Evolutionary conservation across 768 basidiomycete species (phyloP).

Genomic region (Russula emetica): DNA sequence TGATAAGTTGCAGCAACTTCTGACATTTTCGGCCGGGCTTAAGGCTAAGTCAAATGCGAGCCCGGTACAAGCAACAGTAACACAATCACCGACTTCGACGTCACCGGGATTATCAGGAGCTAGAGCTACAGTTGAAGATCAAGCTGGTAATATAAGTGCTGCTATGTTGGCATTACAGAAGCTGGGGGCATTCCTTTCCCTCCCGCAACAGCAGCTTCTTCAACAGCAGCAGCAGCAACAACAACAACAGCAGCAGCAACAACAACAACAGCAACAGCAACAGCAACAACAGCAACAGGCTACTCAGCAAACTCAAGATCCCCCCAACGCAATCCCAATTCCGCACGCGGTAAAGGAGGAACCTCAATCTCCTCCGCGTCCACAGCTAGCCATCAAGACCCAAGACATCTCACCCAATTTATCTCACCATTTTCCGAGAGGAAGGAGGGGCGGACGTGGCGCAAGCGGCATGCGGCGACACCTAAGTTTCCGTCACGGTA

Average conservation of each 20-base stretch:
- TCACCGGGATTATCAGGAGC: not conserved
- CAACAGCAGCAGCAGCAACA: too few species aligned
- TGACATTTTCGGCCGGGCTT: slow-evolving; percentile 11
- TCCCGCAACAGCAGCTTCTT: not conserved
- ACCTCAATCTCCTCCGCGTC: not conserved
- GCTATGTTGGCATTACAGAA: slow-evolving; percentile 3
- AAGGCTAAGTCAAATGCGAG: not conserved
- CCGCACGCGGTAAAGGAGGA: not conserved
- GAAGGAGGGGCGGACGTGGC: not conserved
- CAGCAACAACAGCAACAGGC: not conserved
- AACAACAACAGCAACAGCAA: not conserved
- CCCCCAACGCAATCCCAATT: not conserved
- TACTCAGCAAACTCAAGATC: not conserved
- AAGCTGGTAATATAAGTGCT: not conserved
- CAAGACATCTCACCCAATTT: not conserved
- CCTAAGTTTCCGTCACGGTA: not conserved
- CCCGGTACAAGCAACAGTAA: not conserved
- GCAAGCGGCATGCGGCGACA: not conserved
- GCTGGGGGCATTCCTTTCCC: slow-evolving; percentile 6
- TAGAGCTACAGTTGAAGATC: not conserved
- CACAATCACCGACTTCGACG: not conserved
- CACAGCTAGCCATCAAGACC: not conserved
- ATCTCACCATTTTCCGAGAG: not conserved
- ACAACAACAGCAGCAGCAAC: not conserved
- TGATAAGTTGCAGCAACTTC: slow-evolving; percentile 16